Conservation (phyloP, 2,329 filamentous ascomycete genomes). For the Verticillium tricorpus region DNA sequence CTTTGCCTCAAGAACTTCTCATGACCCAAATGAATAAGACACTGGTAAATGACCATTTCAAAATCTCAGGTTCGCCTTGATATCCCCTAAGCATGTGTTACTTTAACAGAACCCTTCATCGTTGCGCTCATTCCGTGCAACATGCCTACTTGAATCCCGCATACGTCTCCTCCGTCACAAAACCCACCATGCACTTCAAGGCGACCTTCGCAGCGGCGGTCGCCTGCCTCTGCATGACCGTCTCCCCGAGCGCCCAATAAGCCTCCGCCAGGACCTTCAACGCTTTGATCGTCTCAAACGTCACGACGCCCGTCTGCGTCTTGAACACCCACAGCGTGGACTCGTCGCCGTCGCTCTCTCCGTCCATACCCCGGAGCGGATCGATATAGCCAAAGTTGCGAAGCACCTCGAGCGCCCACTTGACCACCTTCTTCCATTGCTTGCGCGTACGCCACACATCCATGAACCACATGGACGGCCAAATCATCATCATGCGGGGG, state of each 20-base stretch:
- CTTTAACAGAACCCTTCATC: background rate
- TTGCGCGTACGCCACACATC: conserved; percentile 24
- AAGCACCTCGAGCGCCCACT: conserved; percentile 22
- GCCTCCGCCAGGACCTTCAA: conserved; percentile 24
- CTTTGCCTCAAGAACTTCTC: no score
- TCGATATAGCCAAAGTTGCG: conserved; percentile 27
- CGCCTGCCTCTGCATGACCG: conserved; percentile 19
- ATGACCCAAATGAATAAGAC: no score
- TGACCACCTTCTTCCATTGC: conserved; percentile 26
- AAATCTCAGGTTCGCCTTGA: no score
- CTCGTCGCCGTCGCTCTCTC: conserved; percentile 3
- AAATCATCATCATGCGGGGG: conserved; percentile 28
- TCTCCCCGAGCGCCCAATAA: conserved; percentile 20
- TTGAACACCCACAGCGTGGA: conserved; percentile 20
- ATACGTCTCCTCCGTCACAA: conserved; percentile 19
- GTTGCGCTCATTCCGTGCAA: background rate
- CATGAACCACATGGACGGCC: conserved; percentile 29
- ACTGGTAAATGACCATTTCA: no score
- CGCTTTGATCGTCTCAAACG: conserved; percentile 28
- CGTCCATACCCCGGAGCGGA: conserved; percentile 13
- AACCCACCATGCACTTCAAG: conserved; percentile 25
- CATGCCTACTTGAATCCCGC: conserved; percentile 5
- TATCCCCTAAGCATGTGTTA: no score
- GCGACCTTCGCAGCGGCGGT: conserved; percentile 23
- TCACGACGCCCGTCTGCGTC: conserved; percentile 19